Percentiles rank a stretch among this genome's conserved stretches.
Conservation (phyloP, 2,329 filamentous ascomycete genomes). For the Alternaria metachromatica region DNA sequence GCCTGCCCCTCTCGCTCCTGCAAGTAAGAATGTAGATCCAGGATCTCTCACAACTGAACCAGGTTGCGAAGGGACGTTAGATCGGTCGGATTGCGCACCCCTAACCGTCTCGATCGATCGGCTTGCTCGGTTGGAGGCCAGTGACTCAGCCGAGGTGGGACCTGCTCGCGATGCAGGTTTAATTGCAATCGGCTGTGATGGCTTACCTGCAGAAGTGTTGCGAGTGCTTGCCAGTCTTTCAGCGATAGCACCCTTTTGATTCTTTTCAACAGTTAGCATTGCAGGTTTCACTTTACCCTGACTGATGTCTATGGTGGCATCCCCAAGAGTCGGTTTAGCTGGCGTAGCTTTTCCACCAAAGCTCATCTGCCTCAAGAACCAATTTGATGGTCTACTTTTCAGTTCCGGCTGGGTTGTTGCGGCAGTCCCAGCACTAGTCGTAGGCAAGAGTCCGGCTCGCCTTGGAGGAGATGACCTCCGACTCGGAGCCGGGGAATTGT, state of each 20-base stretch:
- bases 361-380: conserved; percentile 50
- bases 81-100: conserved; percentile 22
- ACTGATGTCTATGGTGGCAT: conserved; percentile 43
- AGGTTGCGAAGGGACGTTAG: conserved; percentile 35
- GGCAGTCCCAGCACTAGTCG: conserved; percentile 4
- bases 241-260: conserved; percentile 45
- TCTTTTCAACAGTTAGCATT: conserved; percentile 44
- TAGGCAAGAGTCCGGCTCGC: conserved; percentile 24
- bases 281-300: conserved; percentile 42
- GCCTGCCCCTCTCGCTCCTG: conserved; percentile 42
- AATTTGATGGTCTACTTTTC: conserved; percentile 36
- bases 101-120: conserved; percentile 45
- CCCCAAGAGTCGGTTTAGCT: conserved; percentile 37
- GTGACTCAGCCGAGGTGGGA: conserved; percentile 28
- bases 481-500: conserved; percentile 38
- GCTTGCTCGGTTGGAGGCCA: conserved; percentile 33
- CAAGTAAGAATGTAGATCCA: conserved; percentile 48
- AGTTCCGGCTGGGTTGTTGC: conserved; percentile 18
- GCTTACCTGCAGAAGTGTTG: conserved; percentile 35
- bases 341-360: conserved; percentile 43
- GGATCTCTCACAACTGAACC: conserved; percentile 44
- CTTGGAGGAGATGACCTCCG: conserved; percentile 40
- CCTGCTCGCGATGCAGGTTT: conserved; percentile 37
- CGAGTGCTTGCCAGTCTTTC: conserved; percentile 47
- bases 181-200: conserved; percentile 50